Conservation (phyloP, 495 filamentous ascomycete genomes). For the Viridothelium virens region DNA sequence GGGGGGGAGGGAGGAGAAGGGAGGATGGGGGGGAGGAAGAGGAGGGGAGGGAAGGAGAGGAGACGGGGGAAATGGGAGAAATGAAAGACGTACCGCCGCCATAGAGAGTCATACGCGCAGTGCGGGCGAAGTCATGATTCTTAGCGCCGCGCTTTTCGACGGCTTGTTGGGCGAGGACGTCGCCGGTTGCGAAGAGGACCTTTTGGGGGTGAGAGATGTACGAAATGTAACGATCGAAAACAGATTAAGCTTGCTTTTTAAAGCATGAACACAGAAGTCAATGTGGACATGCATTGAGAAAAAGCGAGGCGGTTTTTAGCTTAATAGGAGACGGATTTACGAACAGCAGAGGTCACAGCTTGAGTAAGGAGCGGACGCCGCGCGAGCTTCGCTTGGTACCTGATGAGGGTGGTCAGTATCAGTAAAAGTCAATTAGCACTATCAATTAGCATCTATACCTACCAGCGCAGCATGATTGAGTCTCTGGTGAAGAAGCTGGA, state of each 20-base stretch:
- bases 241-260: too few relatives aligned
- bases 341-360: constrained; percentile 70
- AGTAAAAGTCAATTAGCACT: not conserved
- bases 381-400: constrained; percentile 82
- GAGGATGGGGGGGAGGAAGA: constrained; percentile 5
- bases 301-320: too few relatives aligned
- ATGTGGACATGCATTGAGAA: not conserved
- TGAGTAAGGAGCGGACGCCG: constrained; percentile 80
- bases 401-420: constrained; percentile 29
- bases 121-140: constrained; percentile 74
- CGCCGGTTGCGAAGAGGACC: constrained; percentile 86
- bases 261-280: too few relatives aligned
- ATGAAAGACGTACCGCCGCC: constrained; percentile 84
- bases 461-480: constrained; percentile 5
- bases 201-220: constrained; percentile 22
- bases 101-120: constrained; percentile 84
- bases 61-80: constrained; percentile 13
- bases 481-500: not conserved
- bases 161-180: constrained; percentile 86
- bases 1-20: constrained; percentile 15
- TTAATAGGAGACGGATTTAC: constrained; percentile 17
- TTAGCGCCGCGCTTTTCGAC: constrained; percentile 72
- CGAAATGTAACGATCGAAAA: constrained; percentile 3
- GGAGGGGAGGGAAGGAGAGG: not conserved
- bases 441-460: not conserved